A percentile compares a stretch with the other conserved stretches of the same genome.
Evolutionary conservation across 129 eudicot genomes (phyloP).

Genomic region (Chrysanthemum makinoi): DNA sequence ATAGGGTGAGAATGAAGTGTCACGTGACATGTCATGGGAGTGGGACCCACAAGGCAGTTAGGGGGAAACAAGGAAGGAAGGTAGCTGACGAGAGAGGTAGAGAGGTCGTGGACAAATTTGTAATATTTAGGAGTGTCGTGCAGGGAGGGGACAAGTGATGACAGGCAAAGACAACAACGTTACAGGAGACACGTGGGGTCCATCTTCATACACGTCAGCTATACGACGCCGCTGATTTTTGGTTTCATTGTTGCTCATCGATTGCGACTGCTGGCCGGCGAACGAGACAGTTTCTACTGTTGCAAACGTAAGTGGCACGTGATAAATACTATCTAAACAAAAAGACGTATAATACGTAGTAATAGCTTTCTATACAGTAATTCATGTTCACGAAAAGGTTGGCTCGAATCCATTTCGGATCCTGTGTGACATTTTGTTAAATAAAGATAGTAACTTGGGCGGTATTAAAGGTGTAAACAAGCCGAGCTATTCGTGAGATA

Average conservation of each 20-base stretch:
- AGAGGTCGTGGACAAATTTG: constrained; percentile 39
- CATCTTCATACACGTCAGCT: constrained; percentile 36
- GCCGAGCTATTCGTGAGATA: too few species aligned
- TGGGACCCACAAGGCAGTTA: constrained; percentile 29
- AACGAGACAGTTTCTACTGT: constrained; percentile 45
- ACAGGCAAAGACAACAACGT: constrained; percentile 18
- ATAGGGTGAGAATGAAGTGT: constrained; percentile 22
- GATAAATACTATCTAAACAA: constrained; percentile 13
- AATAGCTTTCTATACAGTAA: too few species aligned
- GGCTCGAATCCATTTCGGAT: too few species aligned
- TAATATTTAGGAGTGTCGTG: constrained; percentile 25
- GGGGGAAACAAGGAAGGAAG: constrained; percentile 35
- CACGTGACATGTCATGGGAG: constrained; percentile 47
- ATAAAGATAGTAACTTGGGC: too few species aligned
- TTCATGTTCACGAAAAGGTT: too few species aligned
- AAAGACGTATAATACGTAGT: not conserved
- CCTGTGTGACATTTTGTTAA: too few species aligned
- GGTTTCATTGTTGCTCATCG: constrained; percentile 50
- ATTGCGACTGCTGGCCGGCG: constrained; percentile 56
- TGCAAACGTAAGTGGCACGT: constrained; percentile 38
- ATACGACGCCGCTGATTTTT: constrained; percentile 45
- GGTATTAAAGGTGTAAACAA: too few species aligned
- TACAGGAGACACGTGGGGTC: constrained; percentile 39
- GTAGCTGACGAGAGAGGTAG: constrained; percentile 25
- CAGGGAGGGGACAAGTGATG: constrained; percentile 34